Evolutionary conservation across 768 basidiomycete genomes (phyloP), one percentile per base, ranked within the genome.

Genomic region (Mycena pura): DNA sequence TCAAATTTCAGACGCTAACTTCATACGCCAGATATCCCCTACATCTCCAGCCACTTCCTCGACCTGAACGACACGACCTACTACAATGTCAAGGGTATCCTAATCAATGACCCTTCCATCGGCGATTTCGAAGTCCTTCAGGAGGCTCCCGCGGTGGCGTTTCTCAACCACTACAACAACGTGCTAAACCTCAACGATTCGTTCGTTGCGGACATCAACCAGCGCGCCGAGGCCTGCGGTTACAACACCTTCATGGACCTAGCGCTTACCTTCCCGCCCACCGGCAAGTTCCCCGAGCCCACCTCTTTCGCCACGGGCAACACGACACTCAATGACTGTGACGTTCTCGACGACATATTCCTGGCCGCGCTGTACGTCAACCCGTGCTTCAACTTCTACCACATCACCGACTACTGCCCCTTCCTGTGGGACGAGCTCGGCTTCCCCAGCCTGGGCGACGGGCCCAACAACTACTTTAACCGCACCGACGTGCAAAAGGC

Each of bases 351-450:
- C 36, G 34, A 34, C 32, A 38, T 34, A 19, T 38, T 25, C 49
- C 22, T 34, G 22, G 49, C 49, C 49, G 49, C 34, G 49, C 21
- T 50, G 21, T 36, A 36, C 31, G 34, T 38, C 32, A 50, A 50
- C 49, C 49, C 31, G 49, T 49, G 48, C 32, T 36, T 49, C 48
- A 34, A 49, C 48, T 36, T 36, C 19, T 49, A 49, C 48, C 48
- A 50, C 49, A 34, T 50, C 49, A 50, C 49, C 49, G 49, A 50
- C 49, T 36, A 36, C 21, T 50, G 49, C 49, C 49, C 49, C 32
- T 50, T 50, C 49, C 49, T 38, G 32, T 22, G 21, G 32, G 49
- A 50, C 49, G 49, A 34, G 22, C 31, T 50, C 49, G 34, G 34
- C 32, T 36, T 29, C 46, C 27, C 27, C 29, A 32, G 28, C 46